Base-by-base conservation (phyloP, 352 stramenopile genomes). In the Phytopythium montanum region DNA sequence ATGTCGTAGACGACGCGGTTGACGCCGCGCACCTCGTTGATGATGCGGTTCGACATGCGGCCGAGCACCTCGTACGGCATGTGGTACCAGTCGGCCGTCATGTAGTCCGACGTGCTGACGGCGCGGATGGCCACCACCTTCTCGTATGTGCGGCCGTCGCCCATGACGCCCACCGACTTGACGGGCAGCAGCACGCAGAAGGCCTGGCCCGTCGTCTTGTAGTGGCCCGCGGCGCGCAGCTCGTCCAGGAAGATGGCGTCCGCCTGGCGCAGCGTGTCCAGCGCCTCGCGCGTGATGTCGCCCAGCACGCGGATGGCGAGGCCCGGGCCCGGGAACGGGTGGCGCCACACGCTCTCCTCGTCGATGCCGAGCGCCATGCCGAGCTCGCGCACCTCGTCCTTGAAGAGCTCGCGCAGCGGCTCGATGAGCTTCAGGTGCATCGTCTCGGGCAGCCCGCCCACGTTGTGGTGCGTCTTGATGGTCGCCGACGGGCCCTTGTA, bases 401-500 rank as follows among this genome's bases (percentile, higher is more conserved):
- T 99, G 84, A 99, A 99, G 16, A 99, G 79, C 75, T 99, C 96
- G 39, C 96, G 83, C 33, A 99, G 84, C 13, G 98, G 98, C 78
- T 99, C 98, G 66, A 99, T 99, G 33, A 99, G 76, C 76, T 99
- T 98, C 55, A 99, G 77, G 67, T 99, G 92, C 97, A 99, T 99
- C 59, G 88, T 97, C 45, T 97, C 96, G 1, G 96, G 96, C 28
- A 99, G 83, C 10, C 97, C 97, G 50, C 97, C 97, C 25, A 99
- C 98, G 80, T 99, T 99, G 87, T 99, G 97, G 76, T 99, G 98
- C 38, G 96, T 99, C 85, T 99, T 99, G 76, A 99, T 99, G 36
- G 96, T 99, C 25, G 97, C 97, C 25, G 87, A 98, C 12, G 96
- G 96, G 26, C 97, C 87, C 79, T 99, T 99, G 92, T 99, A 99